Percentiles rank a stretch among this genome's conserved stretches.
Evolutionary conservation across 2,329 filamentous ascomycete species (phyloP).

Genomic region (Aspergillus thermomutatus): DNA sequence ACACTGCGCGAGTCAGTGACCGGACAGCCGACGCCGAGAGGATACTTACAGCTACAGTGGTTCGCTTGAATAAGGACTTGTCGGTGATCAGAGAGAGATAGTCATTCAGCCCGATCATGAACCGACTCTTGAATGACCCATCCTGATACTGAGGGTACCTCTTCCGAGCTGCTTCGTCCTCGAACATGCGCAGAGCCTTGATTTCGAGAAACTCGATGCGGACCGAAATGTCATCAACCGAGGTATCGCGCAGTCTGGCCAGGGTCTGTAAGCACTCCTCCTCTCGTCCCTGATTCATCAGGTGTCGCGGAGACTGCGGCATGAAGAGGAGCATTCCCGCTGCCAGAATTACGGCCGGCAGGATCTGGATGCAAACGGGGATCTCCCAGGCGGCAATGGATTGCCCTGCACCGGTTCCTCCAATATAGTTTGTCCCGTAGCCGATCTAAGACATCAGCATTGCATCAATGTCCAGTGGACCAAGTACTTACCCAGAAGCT

Average conservation of each 20-base stretch:
- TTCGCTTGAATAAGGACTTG: constrained; percentile 35
- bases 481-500: constrained; percentile 35
- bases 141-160: constrained; percentile 64
- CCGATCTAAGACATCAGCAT: constrained; percentile 29
- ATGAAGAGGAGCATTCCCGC: constrained; percentile 69
- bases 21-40: constrained; percentile 39
- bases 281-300: constrained; percentile 66
- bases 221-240: constrained; percentile 64
- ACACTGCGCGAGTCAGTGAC: constrained; percentile 61
- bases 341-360: constrained; percentile 63
- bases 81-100: constrained; percentile 32
- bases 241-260: constrained; percentile 61
- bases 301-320: constrained; percentile 73
- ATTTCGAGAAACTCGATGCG: constrained; percentile 76
- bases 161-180: constrained; percentile 64
- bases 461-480: neutral
- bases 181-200: constrained; percentile 70
- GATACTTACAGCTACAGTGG: constrained; percentile 39
- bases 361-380: constrained; percentile 68
- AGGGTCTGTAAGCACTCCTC: constrained; percentile 63
- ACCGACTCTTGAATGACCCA: constrained; percentile 59
- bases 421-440: constrained; percentile 59
- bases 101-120: constrained; percentile 59
- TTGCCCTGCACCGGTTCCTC: constrained; percentile 58
- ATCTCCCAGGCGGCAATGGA: constrained; percentile 69